These are phyloP conservation scores for Xylaria sp. DNA, from an alignment of 2,329 filamentous ascomycete genomes.

Conservation along the genomic window DNA sequence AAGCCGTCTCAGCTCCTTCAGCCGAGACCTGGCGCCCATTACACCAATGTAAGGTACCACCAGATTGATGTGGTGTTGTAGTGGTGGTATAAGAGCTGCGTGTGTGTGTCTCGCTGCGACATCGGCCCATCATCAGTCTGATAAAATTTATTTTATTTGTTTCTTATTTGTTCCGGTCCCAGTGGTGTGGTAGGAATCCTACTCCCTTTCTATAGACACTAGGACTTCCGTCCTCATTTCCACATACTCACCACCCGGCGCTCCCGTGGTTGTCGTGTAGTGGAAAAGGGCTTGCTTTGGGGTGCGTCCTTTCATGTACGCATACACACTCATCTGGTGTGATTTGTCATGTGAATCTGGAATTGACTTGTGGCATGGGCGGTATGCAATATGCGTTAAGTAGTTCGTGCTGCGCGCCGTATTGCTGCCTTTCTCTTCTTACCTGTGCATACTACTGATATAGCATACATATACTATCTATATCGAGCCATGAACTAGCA, in stretches of 20 bases:
- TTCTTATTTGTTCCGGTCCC: background rate
- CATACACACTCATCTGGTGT: background rate
- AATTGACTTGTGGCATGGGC: background rate
- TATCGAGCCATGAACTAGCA: background rate
- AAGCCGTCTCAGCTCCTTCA: slow-evolving; percentile 18
- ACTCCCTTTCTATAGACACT: background rate
- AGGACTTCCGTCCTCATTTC: slow-evolving; percentile 4
- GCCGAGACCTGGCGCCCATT: slow-evolving; percentile 18
- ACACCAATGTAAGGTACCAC: slow-evolving; percentile 14
- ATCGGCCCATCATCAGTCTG: slow-evolving; percentile 18
- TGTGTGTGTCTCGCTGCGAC: slow-evolving; percentile 13
- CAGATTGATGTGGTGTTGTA: background rate
- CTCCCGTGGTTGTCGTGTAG: background rate
- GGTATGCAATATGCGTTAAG: background rate
- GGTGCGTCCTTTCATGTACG: background rate
- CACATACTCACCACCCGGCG: background rate
- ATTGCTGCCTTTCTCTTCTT: background rate
- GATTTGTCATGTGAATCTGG: slow-evolving; percentile 1
- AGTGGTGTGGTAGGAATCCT: background rate
- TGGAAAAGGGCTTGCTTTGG: slow-evolving; percentile 1
- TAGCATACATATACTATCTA: too few relatives aligned
- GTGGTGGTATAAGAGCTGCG: background rate
- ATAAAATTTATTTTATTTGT: background rate
- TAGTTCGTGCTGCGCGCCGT: background rate
- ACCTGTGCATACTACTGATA: too few relatives aligned